Conservation (phyloP, 345 rosid genomes). For the Melaleuca quinquenervia region DNA sequence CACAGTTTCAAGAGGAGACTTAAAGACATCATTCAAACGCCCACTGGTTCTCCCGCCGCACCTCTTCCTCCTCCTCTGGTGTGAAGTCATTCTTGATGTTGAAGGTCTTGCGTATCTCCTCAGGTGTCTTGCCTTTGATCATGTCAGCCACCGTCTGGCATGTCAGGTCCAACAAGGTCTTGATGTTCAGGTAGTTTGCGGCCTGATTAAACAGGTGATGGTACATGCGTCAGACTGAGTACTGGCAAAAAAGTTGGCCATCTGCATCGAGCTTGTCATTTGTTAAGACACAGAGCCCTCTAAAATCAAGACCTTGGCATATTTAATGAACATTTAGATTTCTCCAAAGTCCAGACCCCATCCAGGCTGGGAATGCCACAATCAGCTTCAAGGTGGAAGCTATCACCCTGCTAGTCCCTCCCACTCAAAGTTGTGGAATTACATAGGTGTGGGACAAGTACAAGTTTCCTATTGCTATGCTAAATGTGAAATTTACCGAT, state of each 20-base stretch:
- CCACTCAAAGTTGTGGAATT: neutral
- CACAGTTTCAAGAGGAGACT: neutral
- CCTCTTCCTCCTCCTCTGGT: constrained; percentile 51
- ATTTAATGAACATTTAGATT: neutral
- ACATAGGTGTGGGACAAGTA: neutral
- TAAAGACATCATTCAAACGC: constrained; percentile 31
- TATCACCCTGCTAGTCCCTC: neutral
- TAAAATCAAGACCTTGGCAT: neutral
- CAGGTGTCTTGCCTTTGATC: constrained; percentile 37
- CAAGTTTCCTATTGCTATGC: neutral
- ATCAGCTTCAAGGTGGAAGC: neutral
- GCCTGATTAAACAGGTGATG: constrained; percentile 17
- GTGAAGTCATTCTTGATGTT: constrained; percentile 51
- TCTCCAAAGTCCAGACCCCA: neutral
- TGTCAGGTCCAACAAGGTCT: constrained; percentile 35
- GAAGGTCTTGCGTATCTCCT: constrained; percentile 49
- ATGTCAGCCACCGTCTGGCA: constrained; percentile 49
- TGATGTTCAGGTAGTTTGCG: constrained; percentile 44
- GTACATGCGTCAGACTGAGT: neutral
- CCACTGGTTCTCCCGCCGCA: constrained; percentile 62
- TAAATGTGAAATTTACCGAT: neutral
- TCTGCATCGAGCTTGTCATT: neutral
- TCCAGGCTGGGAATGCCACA: neutral
- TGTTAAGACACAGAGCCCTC: neutral
- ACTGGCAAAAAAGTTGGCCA: neutral